phyloP scores from a whole-genome alignment of 371 early-diverging fungal genomes.

The Circinella minor region DNA sequence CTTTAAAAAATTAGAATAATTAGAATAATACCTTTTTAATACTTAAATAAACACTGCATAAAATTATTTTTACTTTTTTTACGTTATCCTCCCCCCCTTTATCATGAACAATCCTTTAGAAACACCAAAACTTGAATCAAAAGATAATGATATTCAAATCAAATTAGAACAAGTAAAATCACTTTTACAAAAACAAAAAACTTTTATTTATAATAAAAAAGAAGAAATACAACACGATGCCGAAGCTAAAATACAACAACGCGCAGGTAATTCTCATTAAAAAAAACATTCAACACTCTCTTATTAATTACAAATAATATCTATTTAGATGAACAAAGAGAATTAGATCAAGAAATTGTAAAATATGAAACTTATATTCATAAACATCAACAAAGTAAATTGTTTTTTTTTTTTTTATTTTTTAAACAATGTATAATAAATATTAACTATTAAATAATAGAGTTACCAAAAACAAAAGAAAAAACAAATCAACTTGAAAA shows the following conservation, averaged over 20 bases:
- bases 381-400: slow-evolving; percentile 5
- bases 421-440: neutral
- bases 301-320: too few species aligned
- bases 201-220: neutral
- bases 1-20: neutral
- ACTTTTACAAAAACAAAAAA: neutral
- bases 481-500: neutral
- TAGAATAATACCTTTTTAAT: neutral
- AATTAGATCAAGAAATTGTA: neutral
- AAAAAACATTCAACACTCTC: neutral
- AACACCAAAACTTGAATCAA: neutral
- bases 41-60: too few species aligned
- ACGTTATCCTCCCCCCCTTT: too few species aligned
- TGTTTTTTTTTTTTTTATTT: neutral
- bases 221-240: neutral
- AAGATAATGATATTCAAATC: neutral
- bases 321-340: neutral
- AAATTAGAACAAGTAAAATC: neutral
- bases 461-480: neutral
- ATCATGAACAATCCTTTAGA: neutral
- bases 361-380: neutral
- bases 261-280: neutral
- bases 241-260: neutral
- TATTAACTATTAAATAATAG: neutral
- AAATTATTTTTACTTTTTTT: neutral